phyloP scores from a whole-genome alignment of 805 yeast genomes.

The Candida khao-thaluensis region DNA sequence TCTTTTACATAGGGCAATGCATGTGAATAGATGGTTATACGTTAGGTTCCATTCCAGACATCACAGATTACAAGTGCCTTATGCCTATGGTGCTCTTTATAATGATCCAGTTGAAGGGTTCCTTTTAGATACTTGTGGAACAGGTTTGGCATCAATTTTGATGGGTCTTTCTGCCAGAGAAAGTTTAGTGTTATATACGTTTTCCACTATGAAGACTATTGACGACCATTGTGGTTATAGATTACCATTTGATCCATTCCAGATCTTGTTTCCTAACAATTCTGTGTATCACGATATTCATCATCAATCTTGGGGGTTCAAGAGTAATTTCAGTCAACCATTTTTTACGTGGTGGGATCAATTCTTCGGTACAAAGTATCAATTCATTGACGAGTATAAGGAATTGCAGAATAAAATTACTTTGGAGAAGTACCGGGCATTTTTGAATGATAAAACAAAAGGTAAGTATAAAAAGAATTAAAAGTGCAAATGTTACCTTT shows the following conservation, averaged over 20 bases:
- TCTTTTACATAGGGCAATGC: constrained; percentile 87
- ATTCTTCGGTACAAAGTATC: constrained; percentile 67
- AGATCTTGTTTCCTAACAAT: constrained; percentile 87
- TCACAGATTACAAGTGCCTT: constrained; percentile 92
- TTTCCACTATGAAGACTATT: constrained; percentile 93
- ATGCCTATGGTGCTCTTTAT: constrained; percentile 94
- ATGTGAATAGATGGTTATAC: constrained; percentile 72
- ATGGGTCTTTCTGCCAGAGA: constrained; percentile 75
- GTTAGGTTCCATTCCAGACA: constrained; percentile 88
- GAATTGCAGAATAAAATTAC: constrained; percentile 66
- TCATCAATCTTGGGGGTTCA: constrained; percentile 94
- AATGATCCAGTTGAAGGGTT: constrained; percentile 95
- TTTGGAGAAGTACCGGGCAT: constrained; percentile 61
- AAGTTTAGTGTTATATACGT: constrained; percentile 67
- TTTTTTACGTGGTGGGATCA: constrained; percentile 94
- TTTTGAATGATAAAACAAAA: constrained; percentile 41
- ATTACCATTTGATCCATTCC: constrained; percentile 89
- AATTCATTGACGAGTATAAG: constrained; percentile 58
- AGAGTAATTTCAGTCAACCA: constrained; percentile 92
- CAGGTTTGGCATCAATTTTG: constrained; percentile 73
- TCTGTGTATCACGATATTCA: constrained; percentile 96
- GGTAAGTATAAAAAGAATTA: constrained; percentile 9
- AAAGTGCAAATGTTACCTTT: too few species aligned
- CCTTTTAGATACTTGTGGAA: constrained; percentile 85
- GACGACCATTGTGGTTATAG: constrained; percentile 99